These are phyloP conservation scores for Tephrocybe sp. DNA, from an alignment of 768 basidiomycete species.

Conservation along the genomic window DNA sequence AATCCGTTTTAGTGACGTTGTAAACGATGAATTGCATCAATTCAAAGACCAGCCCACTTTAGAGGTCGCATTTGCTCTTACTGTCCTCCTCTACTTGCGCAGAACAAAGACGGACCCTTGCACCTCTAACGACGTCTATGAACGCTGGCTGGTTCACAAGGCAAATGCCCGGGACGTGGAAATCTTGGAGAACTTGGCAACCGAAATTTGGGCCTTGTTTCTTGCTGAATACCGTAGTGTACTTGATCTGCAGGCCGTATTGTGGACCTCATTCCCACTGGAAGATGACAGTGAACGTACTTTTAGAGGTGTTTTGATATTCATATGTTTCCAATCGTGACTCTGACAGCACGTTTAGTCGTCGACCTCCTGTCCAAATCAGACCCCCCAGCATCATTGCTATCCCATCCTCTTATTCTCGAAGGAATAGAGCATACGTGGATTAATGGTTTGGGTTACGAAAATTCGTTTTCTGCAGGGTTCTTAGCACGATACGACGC, in stretches of 20 bases:
- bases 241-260: slow-evolving; percentile 41
- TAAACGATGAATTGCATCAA: slow-evolving; percentile 16
- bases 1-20: slow-evolving; percentile 17
- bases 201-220: slow-evolving; percentile 40
- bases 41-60: slow-evolving; percentile 17
- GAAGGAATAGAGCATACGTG: slow-evolving; percentile 38
- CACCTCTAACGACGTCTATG: slow-evolving; percentile 36
- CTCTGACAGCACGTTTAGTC: slow-evolving; percentile 27
- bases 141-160: slow-evolving; percentile 36
- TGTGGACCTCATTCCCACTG: slow-evolving; percentile 46
- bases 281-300: slow-evolving; percentile 20
- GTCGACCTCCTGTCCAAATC: slow-evolving; percentile 35
- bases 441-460: slow-evolving; percentile 27
- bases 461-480: slow-evolving; percentile 3
- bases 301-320: slow-evolving; percentile 29
- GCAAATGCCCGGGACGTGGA: slow-evolving; percentile 22
- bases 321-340: not conserved
- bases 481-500: slow-evolving; percentile 29
- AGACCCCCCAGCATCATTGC: slow-evolving; percentile 34
- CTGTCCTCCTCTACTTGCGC: slow-evolving; percentile 34
- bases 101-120: slow-evolving; percentile 17
- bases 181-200: slow-evolving; percentile 32
- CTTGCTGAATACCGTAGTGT: slow-evolving; percentile 36
- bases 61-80: slow-evolving; percentile 27
- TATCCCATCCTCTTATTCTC: slow-evolving; percentile 38